phyloP scores from a whole-genome alignment of 2,329 filamentous ascomycete genomes.

The Dothiorella sarmentorum region DNA sequence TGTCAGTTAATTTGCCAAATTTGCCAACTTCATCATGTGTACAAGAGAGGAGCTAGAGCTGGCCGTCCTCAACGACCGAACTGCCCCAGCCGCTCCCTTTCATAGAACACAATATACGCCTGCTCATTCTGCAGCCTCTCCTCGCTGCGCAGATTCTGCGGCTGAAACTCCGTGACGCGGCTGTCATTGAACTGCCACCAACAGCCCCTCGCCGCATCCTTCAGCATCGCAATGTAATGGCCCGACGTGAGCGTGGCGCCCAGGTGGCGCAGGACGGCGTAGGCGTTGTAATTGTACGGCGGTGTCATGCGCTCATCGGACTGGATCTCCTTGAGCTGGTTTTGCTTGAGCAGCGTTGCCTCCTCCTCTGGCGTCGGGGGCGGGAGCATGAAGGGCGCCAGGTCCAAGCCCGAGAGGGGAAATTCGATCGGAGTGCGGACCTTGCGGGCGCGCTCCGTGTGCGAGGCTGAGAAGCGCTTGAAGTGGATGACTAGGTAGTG shows the following conservation, averaged over 20 bases:
- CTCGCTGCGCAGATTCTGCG: conserved; percentile 46
- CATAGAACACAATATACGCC: conserved; percentile 65
- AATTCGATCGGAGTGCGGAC: conserved; percentile 71
- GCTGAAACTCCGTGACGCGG: conserved; percentile 54
- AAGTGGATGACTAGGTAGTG: conserved; percentile 75
- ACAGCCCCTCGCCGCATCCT: conserved; percentile 48
- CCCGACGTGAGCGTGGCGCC: conserved; percentile 67
- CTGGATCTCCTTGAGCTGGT: conserved; percentile 33
- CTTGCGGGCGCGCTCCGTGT: conserved; percentile 60
- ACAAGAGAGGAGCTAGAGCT: too few species aligned
- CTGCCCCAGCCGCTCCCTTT: conserved; percentile 32
- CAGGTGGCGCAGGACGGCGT: conserved; percentile 76
- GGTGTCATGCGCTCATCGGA: conserved; percentile 43
- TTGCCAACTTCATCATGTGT: too few species aligned
- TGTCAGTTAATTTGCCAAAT: too few species aligned
- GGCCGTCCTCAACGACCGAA: too few species aligned
- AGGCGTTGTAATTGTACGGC: conserved; percentile 77
- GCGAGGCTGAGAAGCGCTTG: conserved; percentile 63
- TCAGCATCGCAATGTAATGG: conserved; percentile 71
- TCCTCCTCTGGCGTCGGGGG: conserved; percentile 38
- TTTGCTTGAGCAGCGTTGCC: conserved; percentile 33
- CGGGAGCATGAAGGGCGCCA: conserved; percentile 58
- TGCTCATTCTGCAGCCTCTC: conserved; percentile 59
- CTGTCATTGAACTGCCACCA: conserved; percentile 62
- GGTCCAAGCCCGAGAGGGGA: conserved; percentile 66